Conservation (phyloP, 176 grass and related monocot species). For the Puya raimondii region DNA sequence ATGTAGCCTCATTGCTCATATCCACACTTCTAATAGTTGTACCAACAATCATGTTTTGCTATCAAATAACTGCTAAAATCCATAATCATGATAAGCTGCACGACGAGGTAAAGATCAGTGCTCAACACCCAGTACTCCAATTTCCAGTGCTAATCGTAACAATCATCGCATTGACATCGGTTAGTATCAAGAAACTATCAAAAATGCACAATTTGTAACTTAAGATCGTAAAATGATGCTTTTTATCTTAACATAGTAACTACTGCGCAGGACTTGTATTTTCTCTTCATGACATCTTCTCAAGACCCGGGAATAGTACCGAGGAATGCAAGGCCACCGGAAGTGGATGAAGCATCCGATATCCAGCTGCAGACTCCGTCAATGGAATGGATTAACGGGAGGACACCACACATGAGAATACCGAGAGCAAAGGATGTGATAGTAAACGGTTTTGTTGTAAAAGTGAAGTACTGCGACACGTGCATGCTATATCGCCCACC, state of each 20-base stretch:
- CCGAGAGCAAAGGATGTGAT: conserved; percentile 27
- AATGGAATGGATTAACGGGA: conserved; percentile 49
- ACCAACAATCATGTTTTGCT: conserved; percentile 36
- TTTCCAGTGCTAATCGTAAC: conserved; percentile 16
- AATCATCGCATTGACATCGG: conserved; percentile 25
- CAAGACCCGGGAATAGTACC: conserved; percentile 57
- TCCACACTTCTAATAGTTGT: conserved; percentile 28
- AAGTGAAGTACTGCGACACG: conserved; percentile 62
- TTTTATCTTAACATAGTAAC: not conserved
- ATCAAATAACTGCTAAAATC: conserved; percentile 31
- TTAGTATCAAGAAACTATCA: conserved; percentile 3
- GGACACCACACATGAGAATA: conserved; percentile 38
- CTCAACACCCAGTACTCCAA: conserved; percentile 8
- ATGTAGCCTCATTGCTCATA: conserved; percentile 40
- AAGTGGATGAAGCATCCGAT: conserved; percentile 30
- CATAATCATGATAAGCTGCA: not conserved
- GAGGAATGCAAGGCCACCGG: conserved; percentile 47
- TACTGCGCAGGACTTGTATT: conserved; percentile 36
- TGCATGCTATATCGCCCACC: conserved; percentile 49
- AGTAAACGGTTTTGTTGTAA: conserved; percentile 36
- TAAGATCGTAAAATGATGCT: not conserved
- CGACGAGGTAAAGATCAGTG: not conserved
- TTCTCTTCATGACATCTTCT: conserved; percentile 42
- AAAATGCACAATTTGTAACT: not conserved
- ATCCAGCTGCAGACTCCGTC: conserved; percentile 29